Percentiles rank a stretch among this genome's conserved stretches.
phyloP scores from a whole-genome alignment of 495 filamentous ascomycete genomes.

The Aspergillus sclerotiicarbonarius region DNA sequence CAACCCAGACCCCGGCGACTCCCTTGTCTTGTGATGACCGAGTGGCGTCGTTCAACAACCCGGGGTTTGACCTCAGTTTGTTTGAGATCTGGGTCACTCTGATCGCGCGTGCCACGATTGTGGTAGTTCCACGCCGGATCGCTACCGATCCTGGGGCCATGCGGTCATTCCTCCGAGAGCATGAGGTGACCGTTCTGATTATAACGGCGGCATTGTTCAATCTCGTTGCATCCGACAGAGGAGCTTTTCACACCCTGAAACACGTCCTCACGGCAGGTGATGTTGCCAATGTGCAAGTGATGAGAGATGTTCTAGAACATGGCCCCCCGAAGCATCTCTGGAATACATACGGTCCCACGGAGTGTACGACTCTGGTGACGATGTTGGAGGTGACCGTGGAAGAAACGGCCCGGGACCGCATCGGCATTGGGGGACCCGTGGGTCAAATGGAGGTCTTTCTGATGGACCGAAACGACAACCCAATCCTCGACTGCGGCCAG shows the following conservation, averaged over 20 bases:
- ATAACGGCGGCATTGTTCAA: constrained; percentile 2
- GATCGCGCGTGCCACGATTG: background rate
- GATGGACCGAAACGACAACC: background rate
- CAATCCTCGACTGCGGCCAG: background rate
- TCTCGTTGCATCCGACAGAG: background rate
- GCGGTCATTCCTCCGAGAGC: background rate
- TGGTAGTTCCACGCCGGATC: background rate
- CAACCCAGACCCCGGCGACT: background rate
- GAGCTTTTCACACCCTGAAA: background rate
- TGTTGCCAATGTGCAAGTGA: background rate
- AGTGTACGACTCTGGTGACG: background rate
- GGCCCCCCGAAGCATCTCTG: background rate
- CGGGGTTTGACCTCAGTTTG: constrained; percentile 8
- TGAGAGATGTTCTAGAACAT: background rate
- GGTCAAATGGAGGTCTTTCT: background rate
- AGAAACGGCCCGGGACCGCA: background rate
- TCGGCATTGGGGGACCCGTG: constrained; percentile 5
- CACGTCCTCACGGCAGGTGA: constrained; percentile 1
- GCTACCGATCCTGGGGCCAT: background rate
- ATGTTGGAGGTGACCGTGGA: background rate
- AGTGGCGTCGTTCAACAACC: constrained; percentile 1
- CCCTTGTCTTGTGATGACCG: background rate
- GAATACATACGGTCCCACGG: constrained; percentile 13
- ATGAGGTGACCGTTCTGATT: background rate
- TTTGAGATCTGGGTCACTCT: constrained; percentile 12